Evolutionary conservation across 2,329 filamentous ascomycete genomes (phyloP), one percentile per base, ranked within the genome.

Genomic region (Huntiella decipiens): DNA sequence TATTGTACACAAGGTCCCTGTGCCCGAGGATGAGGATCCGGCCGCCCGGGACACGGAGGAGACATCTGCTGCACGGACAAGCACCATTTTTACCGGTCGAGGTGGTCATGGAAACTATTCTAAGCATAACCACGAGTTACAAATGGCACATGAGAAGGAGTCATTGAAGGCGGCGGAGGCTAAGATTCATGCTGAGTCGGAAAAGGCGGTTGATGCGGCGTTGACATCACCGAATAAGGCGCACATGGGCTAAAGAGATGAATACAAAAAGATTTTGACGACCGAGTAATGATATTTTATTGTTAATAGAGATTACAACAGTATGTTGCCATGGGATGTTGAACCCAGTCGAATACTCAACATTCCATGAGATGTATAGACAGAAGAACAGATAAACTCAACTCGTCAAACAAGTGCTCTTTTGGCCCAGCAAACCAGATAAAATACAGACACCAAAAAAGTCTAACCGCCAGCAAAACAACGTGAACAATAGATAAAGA

Each of bases 391-490:
- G 22, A 43, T 17, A 43, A 43, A 17, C 41, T 43, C 41, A 43
- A 43, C 41, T 35, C 31, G 41, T 13, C 41, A 16, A 43, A 43
- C 41, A 43, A 43, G 8, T 28, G 32, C 41, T 43, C 31, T 33
- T 16, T 33, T 10, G n/a, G 34, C n/a, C 28, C 16, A 43, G 41
- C 31, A 35, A 19, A 17, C 11, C 22, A 38, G 16, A 22, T 11
- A 35, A 28, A 28, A 28, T 28, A 28, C 22, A 28, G 22, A 28
- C 22, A 28, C 22, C 22, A 28, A 28, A 28, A 4, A 17, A 43
- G 13, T 34, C 22, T 34, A 43, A 43, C 13, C 33, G 17, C 22
- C n/a, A 43, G 13, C 22, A 33, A 17, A 43, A 43, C 39, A 28
- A 34, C n/a, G 28, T 13, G 13, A 34, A 43, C n/a, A 43, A 16